Percentiles rank a stretch among this genome's conserved stretches.
Conservation (phyloP, 2,329 filamentous ascomycete genomes). For the Fusarium falciforme region DNA sequence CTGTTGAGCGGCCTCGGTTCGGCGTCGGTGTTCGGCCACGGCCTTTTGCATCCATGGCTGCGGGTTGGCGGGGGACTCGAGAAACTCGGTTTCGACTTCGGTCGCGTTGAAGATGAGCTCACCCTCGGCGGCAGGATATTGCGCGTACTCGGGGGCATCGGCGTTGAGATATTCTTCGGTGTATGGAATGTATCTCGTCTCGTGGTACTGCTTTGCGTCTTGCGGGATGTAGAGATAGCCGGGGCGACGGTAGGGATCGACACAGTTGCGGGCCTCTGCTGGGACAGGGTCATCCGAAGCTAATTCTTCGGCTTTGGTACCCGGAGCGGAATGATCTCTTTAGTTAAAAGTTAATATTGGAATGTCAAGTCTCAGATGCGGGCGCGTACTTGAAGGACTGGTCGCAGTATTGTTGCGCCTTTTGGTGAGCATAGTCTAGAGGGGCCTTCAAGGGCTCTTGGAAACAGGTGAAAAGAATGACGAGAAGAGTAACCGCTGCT, state of each 20-base stretch:
- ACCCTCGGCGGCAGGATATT: constrained; percentile 41
- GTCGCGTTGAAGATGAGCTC: constrained; percentile 80
- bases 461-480: constrained; percentile 29
- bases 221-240: constrained; percentile 63
- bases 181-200: constrained; percentile 48
- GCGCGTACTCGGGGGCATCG: constrained; percentile 57
- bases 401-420: constrained; percentile 25
- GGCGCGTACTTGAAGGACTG: not conserved
- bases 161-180: constrained; percentile 68
- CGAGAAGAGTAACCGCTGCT: constrained; percentile 11
- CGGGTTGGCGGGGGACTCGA: constrained; percentile 16
- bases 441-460: constrained; percentile 15
- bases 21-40: constrained; percentile 21
- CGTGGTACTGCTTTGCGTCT: constrained; percentile 71
- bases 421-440: constrained; percentile 23
- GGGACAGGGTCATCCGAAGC: not conserved
- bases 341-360: not conserved
- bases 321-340: not conserved
- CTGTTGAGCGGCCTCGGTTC: not conserved
- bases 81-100: constrained; percentile 39
- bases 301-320: not conserved
- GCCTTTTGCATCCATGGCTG: constrained; percentile 35
- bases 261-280: constrained; percentile 17
- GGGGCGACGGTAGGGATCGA: constrained; percentile 58
- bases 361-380: not conserved